These are phyloP conservation scores for Cercospora canescens DNA, from an alignment of 2,329 filamentous ascomycete species.

Conservation along the genomic window DNA sequence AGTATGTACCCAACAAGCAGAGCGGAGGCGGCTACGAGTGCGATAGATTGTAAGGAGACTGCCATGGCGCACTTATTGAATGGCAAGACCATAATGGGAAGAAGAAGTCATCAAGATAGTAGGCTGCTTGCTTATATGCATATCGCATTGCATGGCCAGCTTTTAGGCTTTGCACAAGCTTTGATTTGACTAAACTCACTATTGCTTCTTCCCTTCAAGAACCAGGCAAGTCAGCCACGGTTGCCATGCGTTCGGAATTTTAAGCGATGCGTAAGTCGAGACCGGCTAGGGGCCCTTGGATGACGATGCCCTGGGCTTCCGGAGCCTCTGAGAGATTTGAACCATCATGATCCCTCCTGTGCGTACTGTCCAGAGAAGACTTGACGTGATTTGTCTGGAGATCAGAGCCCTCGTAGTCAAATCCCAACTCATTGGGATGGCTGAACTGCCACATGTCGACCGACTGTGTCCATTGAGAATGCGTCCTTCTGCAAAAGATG, in stretches of 20 bases:
- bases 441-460: too few relatives aligned
- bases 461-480: too few relatives aligned
- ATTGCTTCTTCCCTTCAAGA: background rate
- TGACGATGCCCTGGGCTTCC: background rate
- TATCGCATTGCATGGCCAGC: background rate
- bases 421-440: too few relatives aligned
- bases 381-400: too few relatives aligned
- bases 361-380: too few relatives aligned
- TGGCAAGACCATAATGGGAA: background rate
- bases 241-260: background rate
- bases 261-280: background rate
- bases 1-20: background rate
- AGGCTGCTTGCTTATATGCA: background rate
- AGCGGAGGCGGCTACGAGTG: background rate
- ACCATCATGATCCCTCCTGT: background rate
- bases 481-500: too few relatives aligned
- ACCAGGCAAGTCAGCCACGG: too few relatives aligned
- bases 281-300: background rate
- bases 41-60: background rate
- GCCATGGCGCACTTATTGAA: background rate
- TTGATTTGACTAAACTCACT: background rate
- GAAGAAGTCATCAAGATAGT: background rate
- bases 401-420: too few relatives aligned
- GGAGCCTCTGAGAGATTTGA: background rate
- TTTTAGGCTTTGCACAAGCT: background rate